Evolutionary conservation across 495 filamentous ascomycete species (phyloP).

Genomic region (Penicillium malachiteum): DNA sequence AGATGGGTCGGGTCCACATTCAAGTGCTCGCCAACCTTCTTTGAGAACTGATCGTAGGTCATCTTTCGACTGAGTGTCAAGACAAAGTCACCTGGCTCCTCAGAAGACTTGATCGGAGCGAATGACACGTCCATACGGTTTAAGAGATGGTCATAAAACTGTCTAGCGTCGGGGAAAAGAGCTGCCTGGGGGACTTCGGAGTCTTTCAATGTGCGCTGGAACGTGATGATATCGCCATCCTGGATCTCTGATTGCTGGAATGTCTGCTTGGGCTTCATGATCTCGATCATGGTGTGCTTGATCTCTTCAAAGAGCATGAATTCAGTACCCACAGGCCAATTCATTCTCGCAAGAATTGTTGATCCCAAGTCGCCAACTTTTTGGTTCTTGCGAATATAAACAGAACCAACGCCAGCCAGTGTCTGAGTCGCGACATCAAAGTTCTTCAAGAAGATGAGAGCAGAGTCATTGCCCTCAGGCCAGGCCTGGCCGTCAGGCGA

Average conservation of each 20-base stretch:
- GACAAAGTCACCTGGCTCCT: conserved; percentile 60
- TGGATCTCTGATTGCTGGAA: conserved; percentile 91
- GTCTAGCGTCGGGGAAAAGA: conserved; percentile 63
- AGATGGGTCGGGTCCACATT: conserved; percentile 80
- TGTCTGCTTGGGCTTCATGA: conserved; percentile 85
- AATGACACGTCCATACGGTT: conserved; percentile 71
- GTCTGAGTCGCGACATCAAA: conserved; percentile 78
- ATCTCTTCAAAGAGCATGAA: conserved; percentile 90
- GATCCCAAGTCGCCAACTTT: conserved; percentile 85
- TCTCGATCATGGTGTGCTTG: conserved; percentile 95
- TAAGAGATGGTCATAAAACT: conserved; percentile 89
- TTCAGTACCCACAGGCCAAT: conserved; percentile 68
- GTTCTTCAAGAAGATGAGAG: conserved; percentile 89
- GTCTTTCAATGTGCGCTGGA: conserved; percentile 68
- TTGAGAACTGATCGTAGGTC: conserved; percentile 83
- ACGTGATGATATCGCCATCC: conserved; percentile 95
- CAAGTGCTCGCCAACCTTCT: conserved; percentile 80
- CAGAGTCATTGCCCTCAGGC: conserved; percentile 58
- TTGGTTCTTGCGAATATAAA: conserved; percentile 83
- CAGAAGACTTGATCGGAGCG: conserved; percentile 35
- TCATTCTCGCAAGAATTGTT: conserved; percentile 78
- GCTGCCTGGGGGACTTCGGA: conserved; percentile 53
- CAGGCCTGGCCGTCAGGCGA: conserved; percentile 62
- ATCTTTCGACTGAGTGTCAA: conserved; percentile 81
- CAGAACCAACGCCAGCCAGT: conserved; percentile 70